Percentiles rank a stretch among this genome's conserved stretches.
phyloP scores from a whole-genome alignment of 441 rosid genomes.

The Iberis amara region DNA sequence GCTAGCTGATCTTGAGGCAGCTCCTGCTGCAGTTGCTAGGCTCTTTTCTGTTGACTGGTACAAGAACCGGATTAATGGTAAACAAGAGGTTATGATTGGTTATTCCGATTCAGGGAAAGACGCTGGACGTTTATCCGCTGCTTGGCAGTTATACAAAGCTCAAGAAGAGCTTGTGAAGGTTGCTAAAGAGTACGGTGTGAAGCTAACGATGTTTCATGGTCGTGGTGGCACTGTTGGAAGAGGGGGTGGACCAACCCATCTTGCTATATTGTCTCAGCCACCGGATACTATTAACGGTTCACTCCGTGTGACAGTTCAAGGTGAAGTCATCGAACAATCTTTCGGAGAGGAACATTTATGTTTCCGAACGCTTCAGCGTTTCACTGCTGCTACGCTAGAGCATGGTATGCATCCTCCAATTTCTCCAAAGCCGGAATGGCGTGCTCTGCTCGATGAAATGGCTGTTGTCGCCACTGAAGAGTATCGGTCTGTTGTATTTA shows the following conservation, averaged over 20 bases:
- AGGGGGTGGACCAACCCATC: slow-evolving; percentile 98
- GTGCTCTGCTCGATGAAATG: slow-evolving; percentile 77
- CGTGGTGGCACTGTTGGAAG: slow-evolving; percentile 98
- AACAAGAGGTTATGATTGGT: slow-evolving; percentile 98
- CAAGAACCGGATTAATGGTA: slow-evolving; percentile 72
- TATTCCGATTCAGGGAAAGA: slow-evolving; percentile 97
- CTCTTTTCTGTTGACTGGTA: slow-evolving; percentile 94
- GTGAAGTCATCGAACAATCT: slow-evolving; percentile 93
- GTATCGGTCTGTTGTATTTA: slow-evolving; percentile 77
- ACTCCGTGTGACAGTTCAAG: slow-evolving; percentile 83
- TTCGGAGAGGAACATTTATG: slow-evolving; percentile 92
- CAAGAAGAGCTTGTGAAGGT: slow-evolving; percentile 94
- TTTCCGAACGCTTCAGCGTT: slow-evolving; percentile 88
- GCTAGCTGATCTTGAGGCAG: slow-evolving; percentile 91
- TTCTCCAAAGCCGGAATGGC: slow-evolving; percentile 95
- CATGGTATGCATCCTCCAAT: slow-evolving; percentile 83
- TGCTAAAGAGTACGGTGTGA: slow-evolving; percentile 75
- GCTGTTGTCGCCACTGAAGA: slow-evolving; percentile 79
- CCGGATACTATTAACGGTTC: slow-evolving; percentile 91
- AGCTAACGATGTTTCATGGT: slow-evolving; percentile 94
- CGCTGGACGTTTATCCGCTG: slow-evolving; percentile 90
- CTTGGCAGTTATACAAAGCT: slow-evolving; percentile 90
- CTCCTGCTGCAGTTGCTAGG: slow-evolving; percentile 85
- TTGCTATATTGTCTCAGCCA: slow-evolving; percentile 96
- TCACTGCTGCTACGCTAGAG: slow-evolving; percentile 90